Evolutionary conservation across 2,329 filamentous ascomycete genomes (phyloP).

Genomic region (Trichoderma arundinaceum): DNA sequence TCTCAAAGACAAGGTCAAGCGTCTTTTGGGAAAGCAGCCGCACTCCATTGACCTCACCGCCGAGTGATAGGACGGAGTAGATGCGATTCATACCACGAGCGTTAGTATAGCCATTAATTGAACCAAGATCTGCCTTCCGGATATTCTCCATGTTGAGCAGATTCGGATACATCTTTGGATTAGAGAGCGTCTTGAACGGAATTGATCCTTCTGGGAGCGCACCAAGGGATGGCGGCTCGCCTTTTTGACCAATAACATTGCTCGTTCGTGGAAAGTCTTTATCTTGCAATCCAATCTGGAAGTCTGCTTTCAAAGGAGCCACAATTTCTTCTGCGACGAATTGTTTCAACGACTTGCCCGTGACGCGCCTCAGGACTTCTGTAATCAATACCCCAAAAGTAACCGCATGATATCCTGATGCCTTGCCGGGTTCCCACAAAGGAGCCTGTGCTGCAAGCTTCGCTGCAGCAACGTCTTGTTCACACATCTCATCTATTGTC

Average conservation of each 20-base stretch:
- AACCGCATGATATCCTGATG: conserved; percentile 50
- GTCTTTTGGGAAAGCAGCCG: conserved; percentile 49
- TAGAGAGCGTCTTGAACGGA: conserved; percentile 40
- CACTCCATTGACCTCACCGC: conserved; percentile 35
- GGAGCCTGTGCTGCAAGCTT: conserved; percentile 49
- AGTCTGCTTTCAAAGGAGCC: conserved; percentile 51
- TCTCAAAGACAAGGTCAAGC: conserved; percentile 51
- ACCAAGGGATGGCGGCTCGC: conserved; percentile 37
- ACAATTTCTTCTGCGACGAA: conserved; percentile 49
- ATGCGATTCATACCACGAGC: conserved; percentile 51
- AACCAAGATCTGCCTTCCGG: conserved; percentile 49
- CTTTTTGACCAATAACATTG: conserved; percentile 40
- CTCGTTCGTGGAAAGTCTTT: conserved; percentile 50
- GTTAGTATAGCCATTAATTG: conserved; percentile 53
- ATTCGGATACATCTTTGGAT: conserved; percentile 35
- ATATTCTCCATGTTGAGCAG: conserved; percentile 42
- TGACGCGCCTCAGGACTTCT: conserved; percentile 50
- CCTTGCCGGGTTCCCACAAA: conserved; percentile 52
- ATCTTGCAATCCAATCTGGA: conserved; percentile 51
- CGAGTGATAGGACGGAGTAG: conserved; percentile 41
- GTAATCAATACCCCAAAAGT: conserved; percentile 51
- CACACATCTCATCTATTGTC: conserved; percentile 43
- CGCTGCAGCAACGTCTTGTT: conserved; percentile 40
- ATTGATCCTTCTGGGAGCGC: neutral
- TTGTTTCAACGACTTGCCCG: conserved; percentile 49